Evolutionary conservation across 1,284 basidiomycete genomes (phyloP), one percentile per base, ranked within the genome.

Genomic region (Bjerkandera adusta): DNA sequence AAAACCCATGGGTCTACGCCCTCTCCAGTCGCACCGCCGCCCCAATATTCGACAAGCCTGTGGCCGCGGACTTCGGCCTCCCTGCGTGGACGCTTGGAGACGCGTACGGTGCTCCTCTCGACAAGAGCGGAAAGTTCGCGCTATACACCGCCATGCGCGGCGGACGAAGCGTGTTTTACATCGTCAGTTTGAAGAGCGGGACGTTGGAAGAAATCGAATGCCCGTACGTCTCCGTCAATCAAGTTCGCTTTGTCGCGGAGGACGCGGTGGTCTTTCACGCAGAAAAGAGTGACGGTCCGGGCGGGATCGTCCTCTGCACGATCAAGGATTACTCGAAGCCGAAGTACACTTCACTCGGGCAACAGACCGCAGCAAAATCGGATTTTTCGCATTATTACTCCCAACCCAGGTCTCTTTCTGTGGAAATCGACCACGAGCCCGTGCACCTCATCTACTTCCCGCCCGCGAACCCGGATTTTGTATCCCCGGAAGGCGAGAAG

Each of bases 1-100:
- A 78, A 43, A 89, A 90, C 55, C 85, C 86, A 0, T 89, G 80
- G 72, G 69, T 63, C 32, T 83, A 79, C 60, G 60, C 61, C 6
- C 45, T 72, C 26, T 47, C 60, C 1, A 55, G 62, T 15, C 26
- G 65, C 2, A 62, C 62, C 37, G 67, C 71, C 2, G 57, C 58
- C 1, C 66, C 74, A 0, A 63, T 83, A 29, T 35, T 42, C 18
- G 15, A 41, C 16, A 11, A 42, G 20, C 69, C 81, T 0, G 45
- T 79, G 2, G 54, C 67, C 10, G 59, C 78, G 40, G 89, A 90
- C 55, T 89, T 87, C 57, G 71, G 70, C 10, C 61, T 58, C 8
- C 80, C 85, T 1, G 68, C 71, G 32, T 88, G 83, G 81, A n/a
- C 15, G 0, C 64, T 89, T 3, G 74, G 76, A 5, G 63, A 55